Evolutionary conservation across 106 monocot genomes (phyloP).

Genomic region (Apostasia shenzhenica): DNA sequence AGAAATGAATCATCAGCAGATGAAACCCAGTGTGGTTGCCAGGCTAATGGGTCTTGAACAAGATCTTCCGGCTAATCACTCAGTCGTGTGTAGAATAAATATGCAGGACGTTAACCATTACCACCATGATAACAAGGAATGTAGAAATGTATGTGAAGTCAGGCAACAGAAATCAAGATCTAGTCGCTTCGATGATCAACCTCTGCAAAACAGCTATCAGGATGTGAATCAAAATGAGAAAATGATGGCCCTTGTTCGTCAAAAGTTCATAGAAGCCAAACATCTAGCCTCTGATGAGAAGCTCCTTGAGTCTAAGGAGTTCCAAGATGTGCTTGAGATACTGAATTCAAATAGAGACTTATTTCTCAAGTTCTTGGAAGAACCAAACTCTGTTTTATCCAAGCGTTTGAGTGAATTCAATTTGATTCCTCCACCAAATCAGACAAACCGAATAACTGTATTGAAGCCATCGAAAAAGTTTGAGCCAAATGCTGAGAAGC

Average conservation of each 20-base stretch:
- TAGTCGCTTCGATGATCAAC: conserved; percentile 6
- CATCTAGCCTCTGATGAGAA: conserved; percentile 30
- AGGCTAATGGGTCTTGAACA: conserved; percentile 63
- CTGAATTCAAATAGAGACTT: conserved; percentile 50
- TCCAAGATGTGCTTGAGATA: conserved; percentile 50
- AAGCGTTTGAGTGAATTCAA: conserved; percentile 9
- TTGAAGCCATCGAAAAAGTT: conserved; percentile 49
- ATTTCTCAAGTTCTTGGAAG: conserved; percentile 46
- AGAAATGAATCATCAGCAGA: conserved; percentile 22
- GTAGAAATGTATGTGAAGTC: conserved; percentile 22
- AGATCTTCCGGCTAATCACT: conserved; percentile 16
- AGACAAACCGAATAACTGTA: conserved; percentile 51
- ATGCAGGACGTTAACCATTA: not conserved
- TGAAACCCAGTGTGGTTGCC: conserved; percentile 39
- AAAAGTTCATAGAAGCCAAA: conserved; percentile 52
- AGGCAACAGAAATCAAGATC: conserved; percentile 15
- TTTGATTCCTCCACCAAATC: conserved; percentile 9
- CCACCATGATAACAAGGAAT: conserved; percentile 7
- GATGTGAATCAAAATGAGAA: conserved; percentile 17
- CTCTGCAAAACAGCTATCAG: not conserved
- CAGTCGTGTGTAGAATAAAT: conserved; percentile 3
- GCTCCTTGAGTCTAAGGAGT: conserved; percentile 41
- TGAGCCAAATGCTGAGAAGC: conserved; percentile 19
- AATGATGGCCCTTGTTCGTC: conserved; percentile 37
- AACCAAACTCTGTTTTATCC: conserved; percentile 26